Percentiles rank a stretch among this genome's conserved stretches.
Evolutionary conservation across 148 eudicot genomes (phyloP).

Genomic region (Camellia sinensis): DNA sequence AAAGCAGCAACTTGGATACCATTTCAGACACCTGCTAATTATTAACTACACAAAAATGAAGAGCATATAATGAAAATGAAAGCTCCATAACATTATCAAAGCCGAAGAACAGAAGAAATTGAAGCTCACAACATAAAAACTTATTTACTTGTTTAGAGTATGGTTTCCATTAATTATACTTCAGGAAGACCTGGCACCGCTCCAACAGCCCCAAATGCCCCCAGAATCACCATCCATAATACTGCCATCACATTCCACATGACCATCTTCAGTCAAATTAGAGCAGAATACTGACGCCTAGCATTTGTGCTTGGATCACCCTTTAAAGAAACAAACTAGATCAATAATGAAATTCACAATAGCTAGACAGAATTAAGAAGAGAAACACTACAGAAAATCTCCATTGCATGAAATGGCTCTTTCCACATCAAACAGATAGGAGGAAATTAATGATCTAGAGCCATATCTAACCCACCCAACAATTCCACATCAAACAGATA

Average conservation of each 20-base stretch:
- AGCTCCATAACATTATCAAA: not conserved
- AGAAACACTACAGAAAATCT: not conserved
- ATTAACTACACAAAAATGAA: constrained; percentile 39
- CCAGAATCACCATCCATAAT: constrained; percentile 86
- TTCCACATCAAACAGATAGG: not conserved
- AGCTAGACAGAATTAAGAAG: not conserved
- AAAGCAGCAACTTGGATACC: constrained; percentile 74
- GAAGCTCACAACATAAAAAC: not conserved
- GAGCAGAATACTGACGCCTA: constrained; percentile 95
- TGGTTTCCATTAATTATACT: not conserved
- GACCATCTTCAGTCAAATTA: constrained; percentile 95
- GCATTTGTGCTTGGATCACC: constrained; percentile 96
- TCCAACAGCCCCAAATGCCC: constrained; percentile 89
- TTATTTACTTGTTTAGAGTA: not conserved
- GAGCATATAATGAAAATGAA: constrained; percentile 19
- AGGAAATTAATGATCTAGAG: not conserved
- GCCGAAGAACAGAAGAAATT: not conserved
- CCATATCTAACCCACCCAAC: not conserved
- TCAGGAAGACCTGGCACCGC: constrained; percentile 76
- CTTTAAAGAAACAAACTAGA: constrained; percentile 34
- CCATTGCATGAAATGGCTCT: not conserved
- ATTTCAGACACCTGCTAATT: constrained; percentile 75
- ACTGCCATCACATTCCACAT: constrained; percentile 95
- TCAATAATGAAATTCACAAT: not conserved
- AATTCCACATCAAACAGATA: too few species aligned